Evolutionary conservation across 1,139 yeast species (phyloP).

Genomic region (Kodamaea sp.): DNA sequence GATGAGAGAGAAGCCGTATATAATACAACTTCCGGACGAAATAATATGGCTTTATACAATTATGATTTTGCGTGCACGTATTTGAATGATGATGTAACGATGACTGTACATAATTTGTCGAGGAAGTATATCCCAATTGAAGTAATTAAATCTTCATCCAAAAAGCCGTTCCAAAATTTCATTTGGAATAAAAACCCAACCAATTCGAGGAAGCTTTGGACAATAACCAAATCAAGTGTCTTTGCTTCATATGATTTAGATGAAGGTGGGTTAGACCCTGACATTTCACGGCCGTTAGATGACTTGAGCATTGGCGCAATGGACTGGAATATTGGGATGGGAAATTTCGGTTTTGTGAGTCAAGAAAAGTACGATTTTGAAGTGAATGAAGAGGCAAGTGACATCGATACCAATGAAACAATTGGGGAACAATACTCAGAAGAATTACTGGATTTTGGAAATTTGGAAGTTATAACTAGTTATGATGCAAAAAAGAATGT

Average conservation of each 20-base stretch:
- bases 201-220: constrained; percentile 33
- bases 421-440: not conserved
- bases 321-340: constrained; percentile 51
- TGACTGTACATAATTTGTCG: constrained; percentile 69
- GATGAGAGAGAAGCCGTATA: constrained; percentile 30
- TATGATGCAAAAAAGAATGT: constrained; percentile 3
- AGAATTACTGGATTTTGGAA: too few species aligned
- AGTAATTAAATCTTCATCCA: constrained; percentile 53
- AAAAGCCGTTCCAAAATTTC: constrained; percentile 43
- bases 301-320: constrained; percentile 50
- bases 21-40: constrained; percentile 3
- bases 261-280: constrained; percentile 17
- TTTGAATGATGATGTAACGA: constrained; percentile 69
- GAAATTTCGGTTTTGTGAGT: constrained; percentile 49
- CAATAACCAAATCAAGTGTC: constrained; percentile 46
- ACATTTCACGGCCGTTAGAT: constrained; percentile 50
- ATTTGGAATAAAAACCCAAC: constrained; percentile 36
- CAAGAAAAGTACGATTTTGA: constrained; percentile 50
- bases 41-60: constrained; percentile 27
- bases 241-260: constrained; percentile 54
- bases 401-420: constrained; percentile 5
- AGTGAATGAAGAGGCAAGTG: constrained; percentile 11
- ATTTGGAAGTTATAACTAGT: too few species aligned
- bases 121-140: constrained; percentile 76
- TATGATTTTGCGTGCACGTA: constrained; percentile 78